Conservation (phyloP, 257 asterid species). For the Asclepias syriaca region DNA sequence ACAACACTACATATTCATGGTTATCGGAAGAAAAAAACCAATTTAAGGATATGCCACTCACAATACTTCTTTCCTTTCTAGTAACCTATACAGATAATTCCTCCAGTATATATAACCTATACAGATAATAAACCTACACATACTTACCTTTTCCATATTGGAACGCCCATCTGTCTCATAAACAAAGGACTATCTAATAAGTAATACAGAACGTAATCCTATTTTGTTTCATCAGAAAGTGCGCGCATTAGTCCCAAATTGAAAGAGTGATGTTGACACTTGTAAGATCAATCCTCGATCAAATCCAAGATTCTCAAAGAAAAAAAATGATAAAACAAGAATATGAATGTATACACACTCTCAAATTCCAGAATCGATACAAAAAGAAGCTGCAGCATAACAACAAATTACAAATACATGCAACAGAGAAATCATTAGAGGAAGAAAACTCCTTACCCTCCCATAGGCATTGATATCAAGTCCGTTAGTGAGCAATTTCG, state of each 20-base stretch:
- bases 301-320: background rate
- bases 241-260: background rate
- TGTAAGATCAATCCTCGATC: background rate
- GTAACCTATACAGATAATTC: background rate
- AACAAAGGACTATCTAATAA: background rate
- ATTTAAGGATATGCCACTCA: background rate
- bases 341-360: background rate
- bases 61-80: background rate
- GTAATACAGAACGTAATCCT: background rate
- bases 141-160: background rate
- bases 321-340: background rate
- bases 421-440: background rate
- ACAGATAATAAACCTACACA: background rate
- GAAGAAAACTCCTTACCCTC: conserved; percentile 44
- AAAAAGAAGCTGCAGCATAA: conserved; percentile 8
- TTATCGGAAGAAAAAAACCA: background rate
- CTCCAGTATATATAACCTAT: background rate
- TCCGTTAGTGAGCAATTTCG: conserved; percentile 78
- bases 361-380: background rate
- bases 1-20: background rate
- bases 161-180: background rate
- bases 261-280: background rate
- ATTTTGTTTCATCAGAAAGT: background rate
- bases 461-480: conserved; percentile 90
- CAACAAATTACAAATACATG: background rate